Percentiles rank a stretch among this genome's conserved stretches.
These are phyloP conservation scores for Pseudozyma thailandica DNA, from an alignment of 1,284 basidiomycete genomes.

Conservation along the genomic window DNA sequence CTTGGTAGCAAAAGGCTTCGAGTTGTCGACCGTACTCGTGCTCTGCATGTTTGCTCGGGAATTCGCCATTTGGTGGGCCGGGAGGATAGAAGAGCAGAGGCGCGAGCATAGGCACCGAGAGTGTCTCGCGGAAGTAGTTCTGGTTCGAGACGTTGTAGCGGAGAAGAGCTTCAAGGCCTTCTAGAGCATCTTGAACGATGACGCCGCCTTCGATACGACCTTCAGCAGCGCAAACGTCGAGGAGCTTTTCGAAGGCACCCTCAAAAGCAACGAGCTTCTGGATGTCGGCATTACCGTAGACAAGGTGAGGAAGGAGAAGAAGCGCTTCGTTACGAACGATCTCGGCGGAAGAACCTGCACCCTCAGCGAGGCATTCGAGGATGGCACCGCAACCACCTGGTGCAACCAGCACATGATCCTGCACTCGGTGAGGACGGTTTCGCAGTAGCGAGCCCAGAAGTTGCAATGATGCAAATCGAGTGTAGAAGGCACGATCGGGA, in stretches of 20 bases:
- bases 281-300: constrained; percentile 88
- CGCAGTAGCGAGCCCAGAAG: constrained; percentile 82
- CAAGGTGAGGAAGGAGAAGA: constrained; percentile 82
- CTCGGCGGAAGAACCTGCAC: constrained; percentile 61
- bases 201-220: constrained; percentile 88
- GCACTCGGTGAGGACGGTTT: constrained; percentile 77
- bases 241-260: constrained; percentile 94
- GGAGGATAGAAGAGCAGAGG: constrained; percentile 87
- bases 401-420: constrained; percentile 87
- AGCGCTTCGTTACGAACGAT: constrained; percentile 71
- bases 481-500: constrained; percentile 76
- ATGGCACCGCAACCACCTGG: constrained; percentile 77
- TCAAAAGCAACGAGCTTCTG: constrained; percentile 98
- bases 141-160: constrained; percentile 95
- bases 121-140: constrained; percentile 95
- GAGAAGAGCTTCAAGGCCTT: constrained; percentile 84
- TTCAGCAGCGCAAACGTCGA: constrained; percentile 86
- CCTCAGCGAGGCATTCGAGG: constrained; percentile 73
- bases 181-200: constrained; percentile 85
- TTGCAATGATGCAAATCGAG: constrained; percentile 86
- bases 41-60: constrained; percentile 72
- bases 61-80: constrained; percentile 38
- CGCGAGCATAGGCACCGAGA: constrained; percentile 82
- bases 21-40: constrained; percentile 70
- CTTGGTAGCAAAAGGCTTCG: constrained; percentile 92